Percentiles rank a stretch among this genome's conserved stretches.
phyloP scores from a whole-genome alignment of 306 rosid genomes.

The Myrica gale region DNA sequence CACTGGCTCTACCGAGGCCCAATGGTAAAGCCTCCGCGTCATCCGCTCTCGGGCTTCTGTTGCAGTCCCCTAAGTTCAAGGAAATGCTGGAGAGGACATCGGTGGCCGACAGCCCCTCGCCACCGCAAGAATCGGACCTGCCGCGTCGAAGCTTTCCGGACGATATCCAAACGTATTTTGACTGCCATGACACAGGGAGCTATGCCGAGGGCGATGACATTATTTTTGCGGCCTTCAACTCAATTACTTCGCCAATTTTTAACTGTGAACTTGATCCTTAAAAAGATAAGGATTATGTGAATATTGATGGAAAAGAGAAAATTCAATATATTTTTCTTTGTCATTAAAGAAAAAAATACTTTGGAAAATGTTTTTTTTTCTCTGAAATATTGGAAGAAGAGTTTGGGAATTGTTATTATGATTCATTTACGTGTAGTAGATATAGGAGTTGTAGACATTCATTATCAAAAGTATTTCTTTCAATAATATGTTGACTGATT shows the following conservation, averaged over 20 bases:
- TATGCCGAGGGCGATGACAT: constrained; percentile 55
- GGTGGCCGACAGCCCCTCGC: constrained; percentile 25
- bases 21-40: constrained; percentile 28
- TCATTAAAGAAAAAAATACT: too few species aligned
- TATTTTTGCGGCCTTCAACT: constrained; percentile 61
- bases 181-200: constrained; percentile 48
- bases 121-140: constrained; percentile 28
- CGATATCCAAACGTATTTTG: constrained; percentile 84
- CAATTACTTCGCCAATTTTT: constrained; percentile 57
- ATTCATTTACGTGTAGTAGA: constrained; percentile 22
- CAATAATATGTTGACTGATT: background rate
- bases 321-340: background rate
- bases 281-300: constrained; percentile 16
- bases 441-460: constrained; percentile 9
- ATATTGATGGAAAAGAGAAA: background rate
- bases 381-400: background rate
- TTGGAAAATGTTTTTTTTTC: too few species aligned
- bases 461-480: background rate
- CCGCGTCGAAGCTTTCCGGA: constrained; percentile 69
- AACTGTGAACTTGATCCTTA: constrained; percentile 61
- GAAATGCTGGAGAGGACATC: constrained; percentile 60
- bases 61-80: constrained; percentile 58
- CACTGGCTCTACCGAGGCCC: background rate
- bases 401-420: constrained; percentile 12
- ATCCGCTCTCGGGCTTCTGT: constrained; percentile 45